Evolutionary conservation across 805 yeast species (phyloP).

Genomic region (Candida ulmi): DNA sequence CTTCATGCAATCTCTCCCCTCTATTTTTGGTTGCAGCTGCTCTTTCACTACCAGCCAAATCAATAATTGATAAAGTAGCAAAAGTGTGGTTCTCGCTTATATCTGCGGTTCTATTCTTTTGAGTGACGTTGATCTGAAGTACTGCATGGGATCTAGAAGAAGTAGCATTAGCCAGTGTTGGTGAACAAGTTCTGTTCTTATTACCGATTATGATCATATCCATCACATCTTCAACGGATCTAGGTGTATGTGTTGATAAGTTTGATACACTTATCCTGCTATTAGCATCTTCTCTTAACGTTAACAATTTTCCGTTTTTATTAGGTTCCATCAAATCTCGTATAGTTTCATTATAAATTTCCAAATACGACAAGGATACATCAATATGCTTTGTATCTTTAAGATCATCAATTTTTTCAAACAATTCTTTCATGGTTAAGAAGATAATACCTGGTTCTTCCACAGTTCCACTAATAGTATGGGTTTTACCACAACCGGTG

Average conservation of each 20-base stretch:
- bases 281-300: slow-evolving; percentile 67
- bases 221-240: slow-evolving; percentile 68
- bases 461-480: slow-evolving; percentile 75
- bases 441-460: slow-evolving; percentile 76
- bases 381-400: slow-evolving; percentile 53
- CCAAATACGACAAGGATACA: slow-evolving; percentile 67
- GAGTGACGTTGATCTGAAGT: slow-evolving; percentile 69
- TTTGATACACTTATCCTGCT: slow-evolving; percentile 67
- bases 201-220: slow-evolving; percentile 71
- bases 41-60: slow-evolving; percentile 92
- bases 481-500: slow-evolving; percentile 97
- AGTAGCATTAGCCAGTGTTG: slow-evolving; percentile 87
- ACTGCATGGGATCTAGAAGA: slow-evolving; percentile 95
- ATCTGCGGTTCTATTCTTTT: slow-evolving; percentile 54
- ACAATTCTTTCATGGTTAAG: slow-evolving; percentile 72
- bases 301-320: slow-evolving; percentile 37
- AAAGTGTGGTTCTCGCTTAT: slow-evolving; percentile 61
- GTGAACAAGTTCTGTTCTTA: slow-evolving; percentile 69
- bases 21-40: slow-evolving; percentile 86
- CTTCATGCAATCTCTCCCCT: slow-evolving; percentile 79
- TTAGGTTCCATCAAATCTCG: slow-evolving; percentile 69
- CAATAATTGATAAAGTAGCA: slow-evolving; percentile 83
- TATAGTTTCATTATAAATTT: slow-evolving; percentile 87
- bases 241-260: slow-evolving; percentile 56
- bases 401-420: slow-evolving; percentile 49